Conservation (phyloP, 140 eudicot species). For the Bidens hawaiensis region DNA sequence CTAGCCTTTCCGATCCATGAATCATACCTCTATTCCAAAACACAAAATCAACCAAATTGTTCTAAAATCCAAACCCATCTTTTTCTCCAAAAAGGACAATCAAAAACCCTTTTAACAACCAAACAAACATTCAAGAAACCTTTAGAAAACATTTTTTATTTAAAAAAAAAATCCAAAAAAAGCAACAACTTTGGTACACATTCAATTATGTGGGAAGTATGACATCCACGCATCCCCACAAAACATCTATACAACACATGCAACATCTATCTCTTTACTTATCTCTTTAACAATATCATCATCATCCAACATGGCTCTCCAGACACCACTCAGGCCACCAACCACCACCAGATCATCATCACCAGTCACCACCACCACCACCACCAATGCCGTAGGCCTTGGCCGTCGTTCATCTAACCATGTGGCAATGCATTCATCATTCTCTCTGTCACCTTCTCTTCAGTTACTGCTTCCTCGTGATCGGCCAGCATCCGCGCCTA, state of each 20-base stretch:
- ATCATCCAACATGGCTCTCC: conserved; percentile 73
- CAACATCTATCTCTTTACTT: conserved; percentile 14
- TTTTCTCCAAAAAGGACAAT: conserved; percentile 14
- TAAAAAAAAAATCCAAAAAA: conserved; percentile 19
- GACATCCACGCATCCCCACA: conserved; percentile 71
- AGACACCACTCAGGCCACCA: conserved; percentile 35
- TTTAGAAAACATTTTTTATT: conserved; percentile 7
- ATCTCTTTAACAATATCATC: conserved; percentile 1
- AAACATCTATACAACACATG: conserved; percentile 28
- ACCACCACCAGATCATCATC: conserved; percentile 18
- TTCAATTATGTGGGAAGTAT: conserved; percentile 65
- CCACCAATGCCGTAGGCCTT: conserved; percentile 50
- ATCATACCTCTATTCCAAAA: background rate
- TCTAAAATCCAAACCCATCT: background rate
- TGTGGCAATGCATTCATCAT: conserved; percentile 56
- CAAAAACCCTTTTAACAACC: conserved; percentile 13
- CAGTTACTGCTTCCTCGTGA: conserved; percentile 43
- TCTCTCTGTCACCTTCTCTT: conserved; percentile 48
- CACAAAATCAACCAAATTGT: background rate
- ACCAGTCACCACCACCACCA: conserved; percentile 27
- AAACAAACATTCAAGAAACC: conserved; percentile 12
- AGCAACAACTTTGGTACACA: conserved; percentile 16
- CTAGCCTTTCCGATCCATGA: background rate
- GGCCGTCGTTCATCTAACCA: conserved; percentile 34
- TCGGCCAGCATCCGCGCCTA: conserved; percentile 42